These are phyloP conservation scores for Botrytis elliptica DNA, from an alignment of 2,329 filamentous ascomycete species.

Conservation along the genomic window DNA sequence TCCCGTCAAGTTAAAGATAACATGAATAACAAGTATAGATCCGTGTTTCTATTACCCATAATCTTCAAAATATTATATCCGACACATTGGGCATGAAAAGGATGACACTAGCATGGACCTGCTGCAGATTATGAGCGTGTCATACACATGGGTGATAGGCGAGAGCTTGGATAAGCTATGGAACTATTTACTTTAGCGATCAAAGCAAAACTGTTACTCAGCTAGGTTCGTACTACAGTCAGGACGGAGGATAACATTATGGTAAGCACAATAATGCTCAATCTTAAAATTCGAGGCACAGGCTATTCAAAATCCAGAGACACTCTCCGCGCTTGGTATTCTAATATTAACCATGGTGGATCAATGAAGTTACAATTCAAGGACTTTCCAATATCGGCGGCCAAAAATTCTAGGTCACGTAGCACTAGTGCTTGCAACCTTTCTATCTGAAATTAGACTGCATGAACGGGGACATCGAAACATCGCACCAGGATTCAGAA, in stretches of 20 bases:
- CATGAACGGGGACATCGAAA: neutral
- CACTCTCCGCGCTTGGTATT: neutral
- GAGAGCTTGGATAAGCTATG: constrained; percentile 7
- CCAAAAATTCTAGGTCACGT: neutral
- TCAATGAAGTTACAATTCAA: neutral
- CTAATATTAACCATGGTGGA: neutral
- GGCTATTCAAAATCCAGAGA: neutral
- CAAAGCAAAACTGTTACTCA: neutral
- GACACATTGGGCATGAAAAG: constrained; percentile 7
- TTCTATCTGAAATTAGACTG: constrained; percentile 4
- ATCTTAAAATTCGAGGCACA: neutral
- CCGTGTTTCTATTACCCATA: constrained; percentile 5
- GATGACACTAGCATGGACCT: constrained; percentile 9
- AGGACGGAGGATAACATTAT: neutral
- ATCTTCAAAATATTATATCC: constrained; percentile 6
- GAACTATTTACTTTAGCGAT: neutral
- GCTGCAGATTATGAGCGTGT: neutral
- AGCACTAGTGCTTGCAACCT: neutral
- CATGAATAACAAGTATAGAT: constrained; percentile 1
- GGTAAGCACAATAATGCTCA: neutral
- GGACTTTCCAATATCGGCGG: neutral
- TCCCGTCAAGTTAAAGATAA: neutral
- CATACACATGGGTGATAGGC: constrained; percentile 5
- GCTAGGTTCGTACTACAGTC: neutral
- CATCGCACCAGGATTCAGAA: neutral